Conservation (phyloP, 768 basidiomycete genomes). For the Trametes coccinea region DNA sequence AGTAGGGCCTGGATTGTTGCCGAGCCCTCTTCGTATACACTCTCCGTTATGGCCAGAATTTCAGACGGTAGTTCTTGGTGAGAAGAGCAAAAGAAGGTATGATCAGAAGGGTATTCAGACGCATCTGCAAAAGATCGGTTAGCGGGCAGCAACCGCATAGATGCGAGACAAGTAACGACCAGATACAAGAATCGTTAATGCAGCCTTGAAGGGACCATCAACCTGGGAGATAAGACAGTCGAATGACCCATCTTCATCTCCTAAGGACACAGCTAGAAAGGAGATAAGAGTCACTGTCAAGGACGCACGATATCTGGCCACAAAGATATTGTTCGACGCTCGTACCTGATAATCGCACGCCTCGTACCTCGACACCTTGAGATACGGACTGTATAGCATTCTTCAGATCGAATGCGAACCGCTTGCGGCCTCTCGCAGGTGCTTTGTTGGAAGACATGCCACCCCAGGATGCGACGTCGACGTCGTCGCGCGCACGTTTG, state of each 20-base stretch:
- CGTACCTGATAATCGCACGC: constrained; percentile 7
- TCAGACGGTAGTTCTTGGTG: constrained; percentile 45
- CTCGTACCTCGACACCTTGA: constrained; percentile 11
- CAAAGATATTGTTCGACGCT: too few relatives aligned
- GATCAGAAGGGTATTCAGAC: constrained; percentile 63
- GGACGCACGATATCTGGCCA: too few relatives aligned
- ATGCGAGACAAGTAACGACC: constrained; percentile 35
- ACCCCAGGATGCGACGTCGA: not conserved
- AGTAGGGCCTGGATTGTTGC: constrained; percentile 48
- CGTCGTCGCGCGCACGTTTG: constrained; percentile 4
- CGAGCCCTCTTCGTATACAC: constrained; percentile 43
- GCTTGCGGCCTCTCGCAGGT: constrained; percentile 14
- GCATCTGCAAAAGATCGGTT: constrained; percentile 46
- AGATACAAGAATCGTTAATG: constrained; percentile 49
- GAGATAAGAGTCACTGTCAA: not conserved
- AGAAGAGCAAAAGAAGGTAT: constrained; percentile 58
- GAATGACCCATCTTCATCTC: constrained; percentile 70
- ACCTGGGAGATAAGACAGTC: constrained; percentile 45
- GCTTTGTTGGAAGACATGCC: not conserved
- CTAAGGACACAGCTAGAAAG: constrained; percentile 46
- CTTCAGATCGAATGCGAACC: constrained; percentile 10
- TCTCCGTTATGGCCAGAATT: constrained; percentile 45
- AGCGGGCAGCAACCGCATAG: not conserved
- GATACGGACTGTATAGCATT: constrained; percentile 1
- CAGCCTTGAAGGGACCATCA: constrained; percentile 37